phyloP scores from a whole-genome alignment of 768 basidiomycete species.

The Boletus subcaerulescens region DNA sequence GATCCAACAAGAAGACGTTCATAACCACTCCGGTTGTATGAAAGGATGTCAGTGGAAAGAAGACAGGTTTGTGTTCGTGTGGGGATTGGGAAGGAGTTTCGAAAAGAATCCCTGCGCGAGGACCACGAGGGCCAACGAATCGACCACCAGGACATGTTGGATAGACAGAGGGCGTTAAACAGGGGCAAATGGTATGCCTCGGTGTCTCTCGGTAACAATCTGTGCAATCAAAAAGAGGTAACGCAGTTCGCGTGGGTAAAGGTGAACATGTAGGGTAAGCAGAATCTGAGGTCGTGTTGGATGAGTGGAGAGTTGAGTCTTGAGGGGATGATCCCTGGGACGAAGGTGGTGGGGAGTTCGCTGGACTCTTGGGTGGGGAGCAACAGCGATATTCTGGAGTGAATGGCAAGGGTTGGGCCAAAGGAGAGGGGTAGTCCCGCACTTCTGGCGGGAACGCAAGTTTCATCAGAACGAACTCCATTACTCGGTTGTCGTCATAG shows the following conservation, averaged over 20 bases:
- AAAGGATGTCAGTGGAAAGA: constrained; percentile 60
- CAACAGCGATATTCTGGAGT: constrained; percentile 11
- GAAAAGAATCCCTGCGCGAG: constrained; percentile 7
- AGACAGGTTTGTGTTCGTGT: constrained; percentile 39
- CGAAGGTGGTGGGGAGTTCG: constrained; percentile 27
- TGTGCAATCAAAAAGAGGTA: constrained; percentile 20
- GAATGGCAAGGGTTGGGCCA: constrained; percentile 13
- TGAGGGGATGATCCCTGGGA: constrained; percentile 29
- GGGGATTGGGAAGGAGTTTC: constrained; percentile 11
- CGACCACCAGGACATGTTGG: constrained; percentile 6
- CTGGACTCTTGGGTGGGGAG: constrained; percentile 26
- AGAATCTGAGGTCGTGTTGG: constrained; percentile 4
- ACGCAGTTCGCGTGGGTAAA: constrained; percentile 16
- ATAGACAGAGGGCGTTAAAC: constrained; percentile 1
- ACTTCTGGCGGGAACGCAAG: constrained; percentile 55
- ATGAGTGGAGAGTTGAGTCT: constrained; percentile 17
- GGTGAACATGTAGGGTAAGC: constrained; percentile 20
- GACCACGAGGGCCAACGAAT: neutral
- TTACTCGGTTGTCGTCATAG: constrained; percentile 58
- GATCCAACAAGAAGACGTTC: constrained; percentile 75
- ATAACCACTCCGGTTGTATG: constrained; percentile 67
- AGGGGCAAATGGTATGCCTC: constrained; percentile 1
- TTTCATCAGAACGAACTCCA: constrained; percentile 72
- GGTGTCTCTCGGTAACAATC: constrained; percentile 17
- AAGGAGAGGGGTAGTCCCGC: constrained; percentile 31